Conservation (phyloP, 75 land plant species). For the Picea sitchensis region DNA sequence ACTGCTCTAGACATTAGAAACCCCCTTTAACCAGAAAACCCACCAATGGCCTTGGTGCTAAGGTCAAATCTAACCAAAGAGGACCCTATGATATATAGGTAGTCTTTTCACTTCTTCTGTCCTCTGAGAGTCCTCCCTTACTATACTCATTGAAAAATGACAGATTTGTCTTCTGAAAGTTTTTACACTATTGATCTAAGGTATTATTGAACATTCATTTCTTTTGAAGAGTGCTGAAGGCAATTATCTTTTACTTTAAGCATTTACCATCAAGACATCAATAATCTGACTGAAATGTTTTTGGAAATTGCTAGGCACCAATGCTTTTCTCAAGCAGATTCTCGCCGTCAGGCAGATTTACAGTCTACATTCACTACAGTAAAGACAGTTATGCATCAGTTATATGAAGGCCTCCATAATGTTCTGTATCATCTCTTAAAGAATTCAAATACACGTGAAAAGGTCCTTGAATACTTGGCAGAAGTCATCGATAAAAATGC, state of each 20-base stretch:
- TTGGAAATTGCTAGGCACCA: conserved; percentile 50
- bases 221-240: not conserved
- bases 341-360: conserved; percentile 77
- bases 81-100: no score
- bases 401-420: conserved; percentile 83
- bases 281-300: conserved; percentile 7
- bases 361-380: conserved; percentile 86
- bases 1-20: no score
- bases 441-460: conserved; percentile 64
- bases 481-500: conserved; percentile 81
- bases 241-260: not conserved
- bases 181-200: no score
- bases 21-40: no score
- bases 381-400: conserved; percentile 77
- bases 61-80: no score
- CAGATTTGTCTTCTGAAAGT: no score
- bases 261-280: not conserved
- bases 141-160: no score
- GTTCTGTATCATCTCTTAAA: conserved; percentile 61
- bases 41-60: no score
- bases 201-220: not conserved
- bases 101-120: no score
- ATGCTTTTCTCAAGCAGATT: conserved; percentile 85
- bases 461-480: conserved; percentile 76
- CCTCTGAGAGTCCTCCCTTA: no score